Percentiles rank a stretch among this genome's conserved stretches.
phyloP scores from a whole-genome alignment of 139 green algal genomes.

The Pleodorina starrii region DNA sequence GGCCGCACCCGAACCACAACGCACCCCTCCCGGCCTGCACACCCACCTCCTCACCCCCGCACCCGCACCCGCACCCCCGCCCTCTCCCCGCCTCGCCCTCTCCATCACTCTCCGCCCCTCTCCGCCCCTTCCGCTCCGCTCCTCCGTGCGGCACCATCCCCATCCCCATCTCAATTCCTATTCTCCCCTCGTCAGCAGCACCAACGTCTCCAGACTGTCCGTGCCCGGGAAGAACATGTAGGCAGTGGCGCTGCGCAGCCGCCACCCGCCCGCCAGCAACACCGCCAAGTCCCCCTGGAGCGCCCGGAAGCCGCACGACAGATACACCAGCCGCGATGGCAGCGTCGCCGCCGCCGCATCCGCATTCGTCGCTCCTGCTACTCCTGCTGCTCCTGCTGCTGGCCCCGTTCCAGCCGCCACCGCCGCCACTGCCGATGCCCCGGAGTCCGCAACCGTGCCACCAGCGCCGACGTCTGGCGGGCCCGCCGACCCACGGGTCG shows the following conservation, averaged over 20 bases:
- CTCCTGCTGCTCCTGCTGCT: not conserved
- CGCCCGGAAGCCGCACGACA: conserved; percentile 83
- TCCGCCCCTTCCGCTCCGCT: not conserved
- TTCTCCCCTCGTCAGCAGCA: conserved; percentile 65
- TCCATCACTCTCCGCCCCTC: no score
- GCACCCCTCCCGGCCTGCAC: no score
- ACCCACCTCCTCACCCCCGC: no score
- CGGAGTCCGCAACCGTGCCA: not conserved
- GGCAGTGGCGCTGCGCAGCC: conserved; percentile 53
- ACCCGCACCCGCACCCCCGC: no score
- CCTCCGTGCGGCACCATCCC: not conserved
- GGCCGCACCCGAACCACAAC: no score
- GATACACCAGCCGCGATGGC: conserved; percentile 77
- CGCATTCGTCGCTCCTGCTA: not conserved
- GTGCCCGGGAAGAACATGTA: conserved; percentile 82
- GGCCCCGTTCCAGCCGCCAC: not conserved
- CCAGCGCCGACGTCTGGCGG: not conserved
- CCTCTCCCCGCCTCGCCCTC: no score
- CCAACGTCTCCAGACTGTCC: conserved; percentile 79
- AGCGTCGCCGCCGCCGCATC: not conserved
- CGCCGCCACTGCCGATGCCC: not conserved
- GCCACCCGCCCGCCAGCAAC: conserved; percentile 69
- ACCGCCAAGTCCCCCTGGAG: conserved; percentile 66
- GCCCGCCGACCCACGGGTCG: not conserved
- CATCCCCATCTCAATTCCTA: not conserved